Conservation (phyloP, 1,284 basidiomycete species). For the Vanrija sp. region DNA sequence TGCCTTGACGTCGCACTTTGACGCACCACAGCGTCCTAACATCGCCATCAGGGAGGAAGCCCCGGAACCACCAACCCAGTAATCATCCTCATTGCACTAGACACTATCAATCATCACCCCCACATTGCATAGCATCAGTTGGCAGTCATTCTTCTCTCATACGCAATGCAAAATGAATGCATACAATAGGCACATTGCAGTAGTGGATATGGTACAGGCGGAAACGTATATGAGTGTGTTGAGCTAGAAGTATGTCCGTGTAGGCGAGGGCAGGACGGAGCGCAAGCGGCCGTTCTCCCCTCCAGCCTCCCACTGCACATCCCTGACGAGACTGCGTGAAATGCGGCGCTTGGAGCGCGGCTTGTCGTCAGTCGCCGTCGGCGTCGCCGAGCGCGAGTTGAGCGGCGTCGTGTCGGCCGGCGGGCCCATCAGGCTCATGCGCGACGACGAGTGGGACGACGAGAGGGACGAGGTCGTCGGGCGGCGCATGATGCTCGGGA, state of each 20-base stretch:
- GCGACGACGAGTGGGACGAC: not conserved
- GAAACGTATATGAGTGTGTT: too few relatives aligned
- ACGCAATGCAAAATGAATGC: slow-evolving; percentile 6
- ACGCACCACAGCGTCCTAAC: not conserved
- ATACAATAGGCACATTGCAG: slow-evolving; percentile 1
- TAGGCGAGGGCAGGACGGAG: slow-evolving; percentile 14
- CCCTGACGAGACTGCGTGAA: slow-evolving; percentile 37
- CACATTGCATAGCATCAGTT: too few relatives aligned
- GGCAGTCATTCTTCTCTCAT: not conserved
- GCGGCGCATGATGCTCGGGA: not conserved
- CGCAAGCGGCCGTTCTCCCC: slow-evolving; percentile 33
- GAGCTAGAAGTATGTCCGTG: not conserved
- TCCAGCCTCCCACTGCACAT: slow-evolving; percentile 42
- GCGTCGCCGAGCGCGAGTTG: slow-evolving; percentile 1
- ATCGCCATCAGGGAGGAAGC: not conserved
- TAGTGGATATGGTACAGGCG: too few relatives aligned
- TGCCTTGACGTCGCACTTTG: not conserved
- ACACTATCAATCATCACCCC: too few relatives aligned
- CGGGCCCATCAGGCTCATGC: not conserved
- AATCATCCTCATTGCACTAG: not conserved
- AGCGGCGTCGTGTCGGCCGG: not conserved
- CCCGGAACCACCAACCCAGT: not conserved
- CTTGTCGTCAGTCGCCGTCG: not conserved
- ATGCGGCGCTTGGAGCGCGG: slow-evolving; percentile 34
- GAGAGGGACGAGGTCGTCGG: not conserved